These are phyloP conservation scores for Quaeritorhiza haematococci DNA, from an alignment of 371 early-diverging fungal genomes.

Conservation along the genomic window DNA sequence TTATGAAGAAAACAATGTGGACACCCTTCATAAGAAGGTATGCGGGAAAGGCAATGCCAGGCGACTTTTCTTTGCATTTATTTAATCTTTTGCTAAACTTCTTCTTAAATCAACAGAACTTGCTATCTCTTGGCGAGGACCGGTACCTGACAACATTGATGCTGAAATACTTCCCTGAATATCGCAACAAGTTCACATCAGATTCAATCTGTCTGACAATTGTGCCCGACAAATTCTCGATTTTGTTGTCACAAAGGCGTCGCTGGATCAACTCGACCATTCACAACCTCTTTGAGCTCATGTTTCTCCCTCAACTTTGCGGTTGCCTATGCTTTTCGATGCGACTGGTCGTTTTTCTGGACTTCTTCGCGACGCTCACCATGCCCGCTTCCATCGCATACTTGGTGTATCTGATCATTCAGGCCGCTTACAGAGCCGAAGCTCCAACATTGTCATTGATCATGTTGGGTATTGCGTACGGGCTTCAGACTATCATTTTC, in stretches of 20 bases:
- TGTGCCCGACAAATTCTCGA: constrained; percentile 85
- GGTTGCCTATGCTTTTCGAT: constrained; percentile 44
- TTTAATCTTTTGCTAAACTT: too few species aligned
- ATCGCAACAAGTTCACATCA: constrained; percentile 70
- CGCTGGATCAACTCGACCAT: constrained; percentile 57
- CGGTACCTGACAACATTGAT: constrained; percentile 70
- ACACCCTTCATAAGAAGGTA: constrained; percentile 49
- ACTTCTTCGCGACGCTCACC: constrained; percentile 55
- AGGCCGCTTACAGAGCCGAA: constrained; percentile 22
- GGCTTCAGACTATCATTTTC: constrained; percentile 81
- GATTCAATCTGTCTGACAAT: constrained; percentile 87
- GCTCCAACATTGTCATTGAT: constrained; percentile 47
- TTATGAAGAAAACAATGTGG: constrained; percentile 42
- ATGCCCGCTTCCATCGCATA: constrained; percentile 51
- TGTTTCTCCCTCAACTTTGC: constrained; percentile 43
- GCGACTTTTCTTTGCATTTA: too few species aligned
- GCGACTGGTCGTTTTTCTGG: constrained; percentile 71
- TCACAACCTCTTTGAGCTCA: constrained; percentile 49
- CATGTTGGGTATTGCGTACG: constrained; percentile 64
- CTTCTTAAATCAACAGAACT: too few species aligned
- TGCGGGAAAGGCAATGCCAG: too few species aligned
- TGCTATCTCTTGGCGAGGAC: constrained; percentile 49
- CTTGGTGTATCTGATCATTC: constrained; percentile 48
- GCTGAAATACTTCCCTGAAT: constrained; percentile 50
- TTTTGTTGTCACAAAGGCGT: constrained; percentile 72